These are phyloP conservation scores for Amphirosellinia nigrospora DNA, from an alignment of 495 filamentous ascomycete genomes.

Conservation along the genomic window DNA sequence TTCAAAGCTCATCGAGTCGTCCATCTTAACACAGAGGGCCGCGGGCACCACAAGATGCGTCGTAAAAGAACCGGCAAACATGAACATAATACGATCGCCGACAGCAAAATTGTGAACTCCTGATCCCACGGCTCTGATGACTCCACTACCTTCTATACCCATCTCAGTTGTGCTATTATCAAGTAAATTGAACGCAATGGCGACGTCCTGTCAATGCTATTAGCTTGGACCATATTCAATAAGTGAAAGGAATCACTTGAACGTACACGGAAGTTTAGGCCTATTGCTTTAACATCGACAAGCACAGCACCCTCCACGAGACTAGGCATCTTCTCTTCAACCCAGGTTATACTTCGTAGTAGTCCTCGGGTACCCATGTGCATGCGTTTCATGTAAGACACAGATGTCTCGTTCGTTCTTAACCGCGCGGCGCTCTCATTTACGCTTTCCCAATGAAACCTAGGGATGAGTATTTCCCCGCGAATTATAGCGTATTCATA, in stretches of 20 bases:
- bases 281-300: slow-evolving; percentile 32
- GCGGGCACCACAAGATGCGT: background rate
- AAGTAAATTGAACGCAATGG: slow-evolving; percentile 43
- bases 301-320: slow-evolving; percentile 25
- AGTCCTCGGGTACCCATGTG: slow-evolving; percentile 4
- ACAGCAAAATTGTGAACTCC: slow-evolving; percentile 36
- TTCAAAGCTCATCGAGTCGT: slow-evolving; percentile 48
- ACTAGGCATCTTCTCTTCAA: background rate
- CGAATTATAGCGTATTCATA: slow-evolving; percentile 22
- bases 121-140: slow-evolving; percentile 37
- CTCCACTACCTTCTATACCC: slow-evolving; percentile 37
- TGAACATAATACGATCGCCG: slow-evolving; percentile 44
- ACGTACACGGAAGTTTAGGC: slow-evolving; percentile 43
- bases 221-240: too few species aligned
- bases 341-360: slow-evolving; percentile 6
- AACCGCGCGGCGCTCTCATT: background rate
- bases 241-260: too few species aligned
- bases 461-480: slow-evolving; percentile 15
- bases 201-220: slow-evolving; percentile 36
- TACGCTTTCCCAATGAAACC: slow-evolving; percentile 23
- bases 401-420: too few species aligned
- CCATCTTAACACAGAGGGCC: slow-evolving; percentile 37
- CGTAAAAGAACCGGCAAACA: background rate
- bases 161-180: slow-evolving; percentile 22
- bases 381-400: too few species aligned